Conservation (phyloP, 2,329 filamentous ascomycete species). For the Cladosporium cucumerinum region DNA sequence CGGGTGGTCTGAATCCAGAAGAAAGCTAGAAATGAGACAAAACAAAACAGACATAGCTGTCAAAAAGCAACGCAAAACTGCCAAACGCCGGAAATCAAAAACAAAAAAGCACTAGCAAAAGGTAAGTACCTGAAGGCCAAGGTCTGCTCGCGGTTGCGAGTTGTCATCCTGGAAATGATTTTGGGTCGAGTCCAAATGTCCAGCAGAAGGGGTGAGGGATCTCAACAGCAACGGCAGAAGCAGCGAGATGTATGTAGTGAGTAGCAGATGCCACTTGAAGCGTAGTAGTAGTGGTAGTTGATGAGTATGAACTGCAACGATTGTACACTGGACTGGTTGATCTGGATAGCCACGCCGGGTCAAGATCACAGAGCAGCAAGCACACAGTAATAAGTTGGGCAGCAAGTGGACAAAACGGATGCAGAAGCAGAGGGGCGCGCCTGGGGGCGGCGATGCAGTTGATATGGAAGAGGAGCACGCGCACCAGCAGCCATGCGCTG, state of each 20-base stretch:
- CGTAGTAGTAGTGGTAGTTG: background rate
- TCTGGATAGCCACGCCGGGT: slow-evolving; percentile 16
- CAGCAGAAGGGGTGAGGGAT: background rate
- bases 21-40: background rate
- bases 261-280: slow-evolving; percentile 9
- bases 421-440: slow-evolving; percentile 15
- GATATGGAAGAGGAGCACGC: slow-evolving; percentile 24
- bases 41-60: background rate
- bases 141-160: slow-evolving; percentile 36
- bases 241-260: slow-evolving; percentile 10
- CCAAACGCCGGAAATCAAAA: slow-evolving; percentile 14
- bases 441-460: slow-evolving; percentile 22
- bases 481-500: slow-evolving; percentile 6
- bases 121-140: slow-evolving; percentile 38
- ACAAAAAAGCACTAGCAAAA: slow-evolving; percentile 23
- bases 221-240: slow-evolving; percentile 16
- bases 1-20: background rate
- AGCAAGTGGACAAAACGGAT: slow-evolving; percentile 20
- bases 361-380: slow-evolving; percentile 11
- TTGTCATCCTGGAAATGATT: slow-evolving; percentile 35
- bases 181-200: slow-evolving; percentile 12
- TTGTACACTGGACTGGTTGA: slow-evolving; percentile 4
- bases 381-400: slow-evolving; percentile 19
- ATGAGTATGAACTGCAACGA: slow-evolving; percentile 8
- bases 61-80: background rate